Conservation (phyloP, 305 asterid genomes). For the Fraxinus baroniana region DNA sequence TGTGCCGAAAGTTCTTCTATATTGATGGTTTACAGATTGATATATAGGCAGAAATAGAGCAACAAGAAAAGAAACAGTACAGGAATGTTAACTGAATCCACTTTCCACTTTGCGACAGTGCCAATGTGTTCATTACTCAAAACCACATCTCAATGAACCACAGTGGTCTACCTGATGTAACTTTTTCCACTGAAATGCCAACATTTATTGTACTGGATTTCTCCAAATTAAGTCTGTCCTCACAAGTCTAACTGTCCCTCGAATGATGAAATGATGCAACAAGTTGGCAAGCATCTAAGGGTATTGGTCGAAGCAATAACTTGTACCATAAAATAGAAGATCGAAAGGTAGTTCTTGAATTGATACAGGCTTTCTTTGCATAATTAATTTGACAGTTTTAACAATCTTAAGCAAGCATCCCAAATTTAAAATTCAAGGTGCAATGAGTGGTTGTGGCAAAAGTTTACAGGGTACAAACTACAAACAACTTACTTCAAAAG, state of each 20-base stretch:
- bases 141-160: not conserved
- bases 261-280: not conserved
- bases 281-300: not conserved
- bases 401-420: not conserved
- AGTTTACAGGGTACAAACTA: not conserved
- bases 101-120: not conserved
- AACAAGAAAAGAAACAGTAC: not conserved
- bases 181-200: not conserved
- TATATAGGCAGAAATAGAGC: constrained; percentile 1
- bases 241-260: not conserved
- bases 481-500: not conserved
- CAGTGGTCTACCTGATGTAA: not conserved
- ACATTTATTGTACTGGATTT: not conserved
- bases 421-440: not conserved
- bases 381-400: not conserved
- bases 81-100: not conserved
- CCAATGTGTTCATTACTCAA: not conserved
- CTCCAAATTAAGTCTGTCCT: not conserved
- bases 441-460: not conserved
- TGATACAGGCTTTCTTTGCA: not conserved
- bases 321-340: not conserved
- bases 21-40: constrained; percentile 2
- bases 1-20: not conserved
- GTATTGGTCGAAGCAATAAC: not conserved
- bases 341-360: not conserved